phyloP scores from a whole-genome alignment of 345 rosid genomes.

The Pistacia atlantica region DNA sequence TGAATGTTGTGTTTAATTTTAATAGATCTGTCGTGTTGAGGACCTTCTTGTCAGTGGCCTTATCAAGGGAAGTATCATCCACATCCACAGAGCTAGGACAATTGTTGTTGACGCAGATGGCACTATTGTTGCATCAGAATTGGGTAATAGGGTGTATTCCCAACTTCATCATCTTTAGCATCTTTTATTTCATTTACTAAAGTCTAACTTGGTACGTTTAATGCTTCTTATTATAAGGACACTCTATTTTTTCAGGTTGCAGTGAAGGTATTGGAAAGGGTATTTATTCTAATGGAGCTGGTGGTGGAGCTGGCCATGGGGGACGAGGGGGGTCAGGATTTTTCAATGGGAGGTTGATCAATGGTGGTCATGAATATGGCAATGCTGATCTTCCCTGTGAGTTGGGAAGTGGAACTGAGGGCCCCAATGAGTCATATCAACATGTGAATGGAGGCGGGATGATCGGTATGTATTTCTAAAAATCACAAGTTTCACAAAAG shows the following conservation, averaged over 20 bases:
- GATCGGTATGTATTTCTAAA: conserved; percentile 59
- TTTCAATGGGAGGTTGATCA: conserved; percentile 77
- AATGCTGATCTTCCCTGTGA: conserved; percentile 92
- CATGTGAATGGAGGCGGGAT: conserved; percentile 90
- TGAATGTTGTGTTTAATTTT: conserved; percentile 18
- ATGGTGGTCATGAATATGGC: conserved; percentile 83
- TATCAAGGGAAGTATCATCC: conserved; percentile 88
- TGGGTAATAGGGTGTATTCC: conserved; percentile 53
- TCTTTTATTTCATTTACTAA: conserved; percentile 9
- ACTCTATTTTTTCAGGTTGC: conserved; percentile 65
- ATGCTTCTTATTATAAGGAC: conserved; percentile 22
- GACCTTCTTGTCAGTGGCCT: conserved; percentile 88
- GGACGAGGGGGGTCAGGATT: conserved; percentile 93
- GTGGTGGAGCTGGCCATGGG: conserved; percentile 98
- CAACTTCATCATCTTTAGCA: conserved; percentile 15
- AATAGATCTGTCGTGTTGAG: conserved; percentile 93
- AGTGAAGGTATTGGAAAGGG: conserved; percentile 87
- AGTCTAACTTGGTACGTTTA: conserved; percentile 2
- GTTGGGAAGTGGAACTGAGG: conserved; percentile 93
- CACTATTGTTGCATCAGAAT: conserved; percentile 75
- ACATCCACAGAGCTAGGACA: conserved; percentile 89
- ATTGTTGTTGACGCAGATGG: conserved; percentile 70
- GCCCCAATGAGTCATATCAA: conserved; percentile 67
- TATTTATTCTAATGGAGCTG: conserved; percentile 82
- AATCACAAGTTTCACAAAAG: conserved; percentile 13